Conservation (phyloP, 495 filamentous ascomycete species). For the Penicillium fimorum region DNA sequence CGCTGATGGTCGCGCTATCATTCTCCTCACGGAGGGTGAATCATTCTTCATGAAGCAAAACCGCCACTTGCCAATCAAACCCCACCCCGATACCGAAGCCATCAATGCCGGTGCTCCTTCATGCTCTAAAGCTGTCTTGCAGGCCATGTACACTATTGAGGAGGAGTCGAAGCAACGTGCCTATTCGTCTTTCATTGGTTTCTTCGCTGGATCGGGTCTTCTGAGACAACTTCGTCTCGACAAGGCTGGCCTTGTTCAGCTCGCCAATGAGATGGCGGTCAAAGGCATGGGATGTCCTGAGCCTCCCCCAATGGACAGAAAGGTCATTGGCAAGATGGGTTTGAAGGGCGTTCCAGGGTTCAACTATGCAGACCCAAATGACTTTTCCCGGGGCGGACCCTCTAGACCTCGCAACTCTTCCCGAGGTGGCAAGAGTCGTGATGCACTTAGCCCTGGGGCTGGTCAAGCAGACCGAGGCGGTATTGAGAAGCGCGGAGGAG, state of each 20-base stretch:
- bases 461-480: constrained; percentile 25
- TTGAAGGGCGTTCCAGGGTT: constrained; percentile 49
- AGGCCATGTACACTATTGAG: constrained; percentile 43
- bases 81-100: constrained; percentile 45
- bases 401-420: constrained; percentile 18
- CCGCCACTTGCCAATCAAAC: constrained; percentile 53
- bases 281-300: constrained; percentile 47
- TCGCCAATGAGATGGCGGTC: constrained; percentile 46
- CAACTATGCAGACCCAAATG: constrained; percentile 32
- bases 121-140: constrained; percentile 24
- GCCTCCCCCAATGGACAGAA: constrained; percentile 47
- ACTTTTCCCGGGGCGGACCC: constrained; percentile 14
- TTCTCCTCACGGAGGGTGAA: constrained; percentile 60
- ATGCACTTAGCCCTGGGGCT: constrained; percentile 34
- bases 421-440: constrained; percentile 22
- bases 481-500: constrained; percentile 26
- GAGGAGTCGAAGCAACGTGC: constrained; percentile 52
- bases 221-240: constrained; percentile 40
- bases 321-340: constrained; percentile 49
- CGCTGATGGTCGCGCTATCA: constrained; percentile 64
- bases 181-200: constrained; percentile 55
- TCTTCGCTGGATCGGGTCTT: constrained; percentile 44
- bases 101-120: constrained; percentile 31
- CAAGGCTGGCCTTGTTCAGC: constrained; percentile 41
- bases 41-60: constrained; percentile 58